Evolutionary conservation across 2,329 filamentous ascomycete genomes (phyloP), one percentile per base, ranked within the genome.

Genomic region (Stagonosporopsis cucurbitacearum): DNA sequence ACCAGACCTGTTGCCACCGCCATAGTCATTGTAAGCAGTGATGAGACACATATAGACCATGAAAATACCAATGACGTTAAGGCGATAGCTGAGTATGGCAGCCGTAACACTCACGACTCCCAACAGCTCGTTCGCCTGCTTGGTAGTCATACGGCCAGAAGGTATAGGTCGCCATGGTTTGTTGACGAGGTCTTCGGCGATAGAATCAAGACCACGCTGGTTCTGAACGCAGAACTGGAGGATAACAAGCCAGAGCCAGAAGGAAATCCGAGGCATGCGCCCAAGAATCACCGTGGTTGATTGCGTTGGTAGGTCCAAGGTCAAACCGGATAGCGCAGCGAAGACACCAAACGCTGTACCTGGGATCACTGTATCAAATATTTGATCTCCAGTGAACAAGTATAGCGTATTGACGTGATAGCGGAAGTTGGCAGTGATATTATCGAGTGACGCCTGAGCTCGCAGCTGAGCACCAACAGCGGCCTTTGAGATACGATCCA

Each of bases 141-240:
- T 22, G 1, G 50, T 30, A 12, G 55, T 67, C 28, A 76, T 68
- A 3, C 62, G 59, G 15, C 61, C 51, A 1, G 60, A 56, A 0
- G 72, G 66, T 30, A 76, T 59, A 0, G 72, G 67, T 7, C 74
- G 61, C 73, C 74, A 76, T 30, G 77, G 75, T 49, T 79, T 80
- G 67, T 80, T 80, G 51, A 75, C 55, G 0, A 45, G 32, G 55
- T 80, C 78, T 51, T 80, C 78, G 0, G 59, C 48, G 4, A 78
- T 54, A 2, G 76, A 72, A 2, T 54, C 61, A 2, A 68, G 59
- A 2, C 63, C 58, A 3, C 75, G 68, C 49, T 79, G 77, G 45
- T 79, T 79, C 42, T 72, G 70, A 3, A 79, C 63, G 41, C 69
- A 70, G 55, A 77, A 77, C 36, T 75, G 62, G 3, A 80, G 71